Base-by-base conservation (phyloP, 306 rosid genomes). In the Vigna hirtella region DNA sequence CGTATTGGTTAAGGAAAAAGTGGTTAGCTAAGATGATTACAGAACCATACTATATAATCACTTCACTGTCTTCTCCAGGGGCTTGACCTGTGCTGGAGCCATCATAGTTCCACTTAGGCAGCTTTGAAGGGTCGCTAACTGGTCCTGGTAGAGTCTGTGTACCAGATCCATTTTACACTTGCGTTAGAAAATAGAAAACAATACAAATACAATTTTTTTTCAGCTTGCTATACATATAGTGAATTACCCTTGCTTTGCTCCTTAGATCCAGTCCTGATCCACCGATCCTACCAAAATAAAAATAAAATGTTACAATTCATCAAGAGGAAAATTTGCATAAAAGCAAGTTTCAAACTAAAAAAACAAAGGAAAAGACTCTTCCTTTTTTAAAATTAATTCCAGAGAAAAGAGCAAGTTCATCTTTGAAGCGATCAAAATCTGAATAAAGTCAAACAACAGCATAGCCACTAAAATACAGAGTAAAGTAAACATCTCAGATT, bases 1-100 rank as follows among this genome's bases (percentile, higher is more conserved):
- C 16, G 43, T 15, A 61, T 2, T 32, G 13, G 4, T 51, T 32
- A 14, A 66, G 22, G 20, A 1, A 0, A 70, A 36, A 38, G 1
- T 50, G 45, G 45, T 42, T 32, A 55, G 6, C 3, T 20, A 3
- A 9, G 13, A 9, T 14, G 5, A 36, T 45, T 45, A 48, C 18
- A 79, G 64, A 61, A 36, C 6, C 93, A 82, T 86, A 95, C 99
- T 91, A 87, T 79, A 95, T 7, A 65, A 95, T 95, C 53, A 95
- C 99, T 88, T 95, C 99, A 84, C 99, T 95, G 16, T 95, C 99
- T 70, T 86, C 17, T 70, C 99, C 99, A 53, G 98, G 97, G 51
- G 99, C 99, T 91, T 95, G 99, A 7, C 93, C 97, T 26, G 99
- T 95, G 84, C 99, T 95, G 14, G 99, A 95, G 9, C 99, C 99